These are phyloP conservation scores for Tillandsia fasciculata DNA, from an alignment of 176 grass and related monocot genomes.

Conservation along the genomic window DNA sequence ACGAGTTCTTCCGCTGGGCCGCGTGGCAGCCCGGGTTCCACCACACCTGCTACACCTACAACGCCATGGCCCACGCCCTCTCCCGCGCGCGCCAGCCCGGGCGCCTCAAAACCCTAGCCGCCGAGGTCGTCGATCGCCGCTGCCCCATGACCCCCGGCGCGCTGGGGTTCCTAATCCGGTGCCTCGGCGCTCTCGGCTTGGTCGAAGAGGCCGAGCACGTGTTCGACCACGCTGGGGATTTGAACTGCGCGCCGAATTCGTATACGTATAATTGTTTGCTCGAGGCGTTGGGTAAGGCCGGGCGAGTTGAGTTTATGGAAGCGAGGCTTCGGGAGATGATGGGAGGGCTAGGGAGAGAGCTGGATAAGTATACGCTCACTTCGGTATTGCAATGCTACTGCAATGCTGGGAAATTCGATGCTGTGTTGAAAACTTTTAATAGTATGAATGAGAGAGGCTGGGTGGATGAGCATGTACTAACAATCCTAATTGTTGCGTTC, in stretches of 20 bases:
- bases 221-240: constrained; percentile 41
- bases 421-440: constrained; percentile 36
- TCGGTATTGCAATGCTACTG: constrained; percentile 63
- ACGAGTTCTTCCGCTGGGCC: constrained; percentile 77
- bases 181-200: constrained; percentile 42
- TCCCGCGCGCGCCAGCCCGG: constrained; percentile 21
- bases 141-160: constrained; percentile 62
- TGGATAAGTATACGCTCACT: constrained; percentile 77
- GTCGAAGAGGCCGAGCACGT: constrained; percentile 34
- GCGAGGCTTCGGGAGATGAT: constrained; percentile 56
- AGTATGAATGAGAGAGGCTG: constrained; percentile 46
- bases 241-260: constrained; percentile 53
- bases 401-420: constrained; percentile 35
- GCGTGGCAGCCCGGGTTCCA: constrained; percentile 44
- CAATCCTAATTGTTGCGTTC: constrained; percentile 45
- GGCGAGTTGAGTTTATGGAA: constrained; percentile 30
- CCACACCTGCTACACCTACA: constrained; percentile 83
- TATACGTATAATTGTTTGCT: constrained; percentile 88
- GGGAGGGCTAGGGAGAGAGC: constrained; percentile 11
- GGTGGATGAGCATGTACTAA: constrained; percentile 65
- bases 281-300: constrained; percentile 46
- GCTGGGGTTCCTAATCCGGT: constrained; percentile 66
- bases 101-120: constrained; percentile 38
- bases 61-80: constrained; percentile 64
- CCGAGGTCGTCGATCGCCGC: constrained; percentile 21